Evolutionary conservation across 1,139 yeast genomes (phyloP), one percentile per base, ranked within the genome.

Genomic region (Hemisphaericaspora lyxosophila): DNA sequence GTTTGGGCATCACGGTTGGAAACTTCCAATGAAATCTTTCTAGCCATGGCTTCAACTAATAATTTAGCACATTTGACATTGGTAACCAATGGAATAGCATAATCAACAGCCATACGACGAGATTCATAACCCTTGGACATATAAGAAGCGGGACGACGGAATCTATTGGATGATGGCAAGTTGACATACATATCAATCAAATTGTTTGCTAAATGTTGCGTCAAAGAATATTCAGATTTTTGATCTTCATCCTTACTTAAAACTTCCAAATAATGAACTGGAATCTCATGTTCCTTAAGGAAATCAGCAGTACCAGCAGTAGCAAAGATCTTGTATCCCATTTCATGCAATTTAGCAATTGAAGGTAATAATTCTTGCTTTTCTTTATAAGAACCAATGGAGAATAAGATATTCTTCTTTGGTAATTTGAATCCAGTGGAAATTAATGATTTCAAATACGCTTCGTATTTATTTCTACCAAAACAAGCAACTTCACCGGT

Each of bases 71-170:
- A 83, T 71, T 94, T 94, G 52, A 92, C 98, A 60, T 94, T 94
- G 50, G 99, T 92, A 37, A 94, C 96, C 64, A 94, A 77, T 38
- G 99, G 99, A 60, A 94, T 87, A 38, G 97, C 90, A 62, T 87
- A 94, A 67, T 94, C 99, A 50, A 94, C 97, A 51, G 99, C 98
- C 97, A 94, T 86, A 75, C 99, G 94, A 77, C 99, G 95, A 39
- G 97, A 87, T 67, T 82, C 84, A 76, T 94, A 94, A 64, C 98
- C 99, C 73, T 87, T 89, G 26, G 96, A 87, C 78, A 92, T 89
- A 69, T 92, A 94, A 45, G 92, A 86, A 40, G 98, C 97, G 45
- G 99, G 98, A 70, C 99, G 89, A 65, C 98, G 86, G 82, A 88
- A 92, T 62, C 97, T 79, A 75, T 94, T 94, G 41, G 96, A 75